Conservation (phyloP, 176 grass and related monocot species). For the Carex scoparia region DNA sequence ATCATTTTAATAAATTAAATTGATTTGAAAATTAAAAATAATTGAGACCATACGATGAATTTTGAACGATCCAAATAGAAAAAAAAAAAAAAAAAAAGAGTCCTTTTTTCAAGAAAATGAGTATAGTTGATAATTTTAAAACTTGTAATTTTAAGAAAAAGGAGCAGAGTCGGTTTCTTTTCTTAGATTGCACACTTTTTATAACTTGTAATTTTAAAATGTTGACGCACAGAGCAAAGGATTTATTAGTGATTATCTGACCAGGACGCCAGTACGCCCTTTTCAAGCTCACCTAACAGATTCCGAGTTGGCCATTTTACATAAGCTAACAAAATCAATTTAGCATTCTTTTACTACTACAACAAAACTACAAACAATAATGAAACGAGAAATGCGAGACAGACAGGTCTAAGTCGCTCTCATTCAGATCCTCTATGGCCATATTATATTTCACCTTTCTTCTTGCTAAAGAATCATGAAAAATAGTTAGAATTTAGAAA, state of each 20-base stretch:
- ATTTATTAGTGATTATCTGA: neutral
- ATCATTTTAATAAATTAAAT: too few species aligned
- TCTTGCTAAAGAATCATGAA: neutral
- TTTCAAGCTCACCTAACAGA: neutral
- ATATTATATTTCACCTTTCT: neutral
- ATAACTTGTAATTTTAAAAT: neutral
- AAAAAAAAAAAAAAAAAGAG: too few species aligned
- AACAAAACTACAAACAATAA: slow-evolving; percentile 1
- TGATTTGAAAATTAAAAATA: too few species aligned
- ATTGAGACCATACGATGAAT: too few species aligned
- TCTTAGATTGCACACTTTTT: neutral
- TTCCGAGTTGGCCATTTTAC: neutral
- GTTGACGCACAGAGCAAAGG: neutral
- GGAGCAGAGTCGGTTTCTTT: too few species aligned
- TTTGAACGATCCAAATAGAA: too few species aligned
- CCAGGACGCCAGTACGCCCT: neutral
- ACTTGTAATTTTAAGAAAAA: too few species aligned
- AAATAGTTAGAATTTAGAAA: neutral
- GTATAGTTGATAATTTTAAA: too few species aligned
- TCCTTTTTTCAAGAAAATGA: too few species aligned
- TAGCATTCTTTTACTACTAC: neutral
- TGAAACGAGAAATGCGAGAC: neutral
- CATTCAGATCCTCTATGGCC: neutral
- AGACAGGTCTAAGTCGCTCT: neutral
- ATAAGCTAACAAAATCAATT: neutral